Base-by-base conservation (phyloP, 768 basidiomycete species). In the Boletellus ananas region DNA sequence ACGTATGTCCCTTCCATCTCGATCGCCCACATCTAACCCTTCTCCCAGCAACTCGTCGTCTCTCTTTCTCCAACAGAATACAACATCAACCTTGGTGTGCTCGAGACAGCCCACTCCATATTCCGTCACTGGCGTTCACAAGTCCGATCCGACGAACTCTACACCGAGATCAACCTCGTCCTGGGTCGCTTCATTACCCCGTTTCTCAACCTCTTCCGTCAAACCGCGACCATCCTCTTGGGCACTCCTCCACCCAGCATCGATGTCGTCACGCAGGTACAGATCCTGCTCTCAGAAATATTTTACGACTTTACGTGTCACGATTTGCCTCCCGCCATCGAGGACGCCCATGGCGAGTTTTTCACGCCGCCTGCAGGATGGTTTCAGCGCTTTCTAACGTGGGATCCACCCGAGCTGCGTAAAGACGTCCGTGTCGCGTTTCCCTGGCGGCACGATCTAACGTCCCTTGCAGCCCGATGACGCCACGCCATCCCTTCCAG, bases 261-360 rank as follows among this genome's bases (percentile, higher is more conserved):
- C 58, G 70, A 74, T 1, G 64, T 79, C 18, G 60, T 93, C 29
- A 84, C 89, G 1, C 87, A 90, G 55, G 78, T 80, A 0, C 84
- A 90, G 77, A 79, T 85, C 17, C 74, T 93, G 7, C 75, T 96
- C 14, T 75, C 88, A 16, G 89, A 94, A 33, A 81, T 98, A 21
- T 98, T 87, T 73, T 87, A 94, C 61, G 96, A 98, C 68, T 81
- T 99, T 56, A 93, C 88, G 2, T 90, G 89, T 58, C 95, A 98
- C 56, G 96, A 99, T 70, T 75, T 98, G 16, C 96, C 94, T 4
- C 92, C 93, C 13, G 87, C 84, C 56, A 85, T 99, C 59, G 96
- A 99, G 65, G 96, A 98, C 61, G 74, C 83, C 23, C 83, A 94
- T 51, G 73, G 78, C 17, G 80, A 87, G 52, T 96, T 95, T 66